A percentile compares a stretch with the other conserved stretches of the same genome.
Conservation (phyloP, 2,329 filamentous ascomycete genomes). For the Trichoderma sp. region DNA sequence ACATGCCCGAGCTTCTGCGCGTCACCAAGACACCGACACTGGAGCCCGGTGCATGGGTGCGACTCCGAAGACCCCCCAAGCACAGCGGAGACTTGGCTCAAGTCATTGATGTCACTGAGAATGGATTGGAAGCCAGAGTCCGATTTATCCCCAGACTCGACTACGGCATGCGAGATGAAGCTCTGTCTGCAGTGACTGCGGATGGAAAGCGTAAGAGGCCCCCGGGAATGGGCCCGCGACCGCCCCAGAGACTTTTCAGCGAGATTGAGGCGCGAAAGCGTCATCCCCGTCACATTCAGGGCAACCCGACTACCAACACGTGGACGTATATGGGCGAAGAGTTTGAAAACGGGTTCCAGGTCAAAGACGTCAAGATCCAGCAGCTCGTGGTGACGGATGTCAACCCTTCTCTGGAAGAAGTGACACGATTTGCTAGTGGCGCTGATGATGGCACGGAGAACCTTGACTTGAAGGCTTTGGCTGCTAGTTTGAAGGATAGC, state of each 20-base stretch:
- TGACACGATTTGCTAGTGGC: constrained; percentile 87
- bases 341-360: constrained; percentile 88
- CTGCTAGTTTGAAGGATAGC: constrained; percentile 82
- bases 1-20: constrained; percentile 94
- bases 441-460: constrained; percentile 91
- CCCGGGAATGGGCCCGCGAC: constrained; percentile 60
- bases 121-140: constrained; percentile 83
- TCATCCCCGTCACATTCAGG: constrained; percentile 61
- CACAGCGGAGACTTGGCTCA: constrained; percentile 89
- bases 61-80: constrained; percentile 73
- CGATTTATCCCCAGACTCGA: constrained; percentile 87
- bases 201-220: constrained; percentile 80
- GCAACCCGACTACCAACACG: constrained; percentile 72
- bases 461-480: constrained; percentile 85
- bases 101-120: constrained; percentile 87
- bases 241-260: constrained; percentile 87
- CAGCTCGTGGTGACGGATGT: constrained; percentile 83
- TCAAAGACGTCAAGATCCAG: constrained; percentile 91
- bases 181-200: constrained; percentile 41
- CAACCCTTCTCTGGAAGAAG: constrained; percentile 89
- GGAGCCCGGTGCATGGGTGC: constrained; percentile 87
- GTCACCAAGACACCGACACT: constrained; percentile 83
- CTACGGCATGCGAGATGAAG: constrained; percentile 83
- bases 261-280: constrained; percentile 89
- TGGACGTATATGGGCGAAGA: constrained; percentile 87